Conservation (phyloP, 2,329 filamentous ascomycete genomes). For the Penicillium fuscoglaucum region DNA sequence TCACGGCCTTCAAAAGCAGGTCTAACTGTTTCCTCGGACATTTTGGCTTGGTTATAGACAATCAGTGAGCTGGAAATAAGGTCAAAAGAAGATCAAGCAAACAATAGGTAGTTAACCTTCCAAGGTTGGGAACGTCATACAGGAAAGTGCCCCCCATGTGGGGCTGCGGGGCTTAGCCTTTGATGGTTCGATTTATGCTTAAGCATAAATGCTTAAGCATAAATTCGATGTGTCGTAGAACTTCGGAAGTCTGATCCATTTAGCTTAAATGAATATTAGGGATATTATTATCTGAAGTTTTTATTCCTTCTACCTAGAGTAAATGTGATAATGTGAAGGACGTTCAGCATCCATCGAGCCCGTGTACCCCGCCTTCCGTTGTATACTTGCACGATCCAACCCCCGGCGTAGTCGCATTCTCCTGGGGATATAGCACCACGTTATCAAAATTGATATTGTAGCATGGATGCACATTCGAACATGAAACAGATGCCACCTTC, state of each 20-base stretch:
- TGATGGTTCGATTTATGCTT: background rate
- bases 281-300: no score
- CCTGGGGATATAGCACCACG: slow-evolving; percentile 35
- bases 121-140: background rate
- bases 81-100: background rate
- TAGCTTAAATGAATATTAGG: no score
- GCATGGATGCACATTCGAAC: slow-evolving; percentile 52
- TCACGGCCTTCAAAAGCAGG: slow-evolving; percentile 39
- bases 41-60: slow-evolving; percentile 1
- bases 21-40: slow-evolving; percentile 37
- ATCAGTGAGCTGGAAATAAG: background rate
- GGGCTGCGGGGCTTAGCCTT: background rate
- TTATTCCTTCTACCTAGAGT: no score
- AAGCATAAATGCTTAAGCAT: background rate
- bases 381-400: slow-evolving; percentile 41
- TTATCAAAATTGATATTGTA: slow-evolving; percentile 52
- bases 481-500: slow-evolving; percentile 40
- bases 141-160: background rate
- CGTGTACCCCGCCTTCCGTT: slow-evolving; percentile 41
- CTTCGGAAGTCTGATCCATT: background rate
- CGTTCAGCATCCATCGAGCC: slow-evolving; percentile 19
- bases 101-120: background rate
- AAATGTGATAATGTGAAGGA: no score
- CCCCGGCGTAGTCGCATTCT: slow-evolving; percentile 36
- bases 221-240: background rate